Conservation (phyloP, 192 early-diverging fungal genomes). For the Diversispora eburnea region DNA sequence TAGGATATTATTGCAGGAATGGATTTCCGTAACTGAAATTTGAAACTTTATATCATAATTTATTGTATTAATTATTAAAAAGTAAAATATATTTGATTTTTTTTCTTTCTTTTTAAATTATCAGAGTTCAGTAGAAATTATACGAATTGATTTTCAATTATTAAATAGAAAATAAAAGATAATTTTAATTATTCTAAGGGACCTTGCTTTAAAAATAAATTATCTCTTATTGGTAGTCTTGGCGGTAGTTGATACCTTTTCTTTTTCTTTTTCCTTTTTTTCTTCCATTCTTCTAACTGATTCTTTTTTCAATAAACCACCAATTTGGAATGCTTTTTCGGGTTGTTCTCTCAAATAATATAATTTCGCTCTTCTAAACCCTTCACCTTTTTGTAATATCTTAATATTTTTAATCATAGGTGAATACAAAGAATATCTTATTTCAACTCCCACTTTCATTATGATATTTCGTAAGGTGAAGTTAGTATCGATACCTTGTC, state of each 20-base stretch:
- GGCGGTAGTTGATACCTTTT: too few relatives aligned
- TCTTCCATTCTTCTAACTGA: neutral
- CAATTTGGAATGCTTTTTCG: conserved; percentile 63
- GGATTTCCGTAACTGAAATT: conserved; percentile 11
- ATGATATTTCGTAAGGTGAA: conserved; percentile 78
- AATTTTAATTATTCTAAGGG: too few relatives aligned
- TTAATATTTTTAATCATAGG: conserved; percentile 73
- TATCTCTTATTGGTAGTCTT: too few relatives aligned
- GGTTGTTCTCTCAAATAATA: conserved; percentile 76
- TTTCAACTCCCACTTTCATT: conserved; percentile 72
- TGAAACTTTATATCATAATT: too few relatives aligned
- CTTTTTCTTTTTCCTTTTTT: too few relatives aligned
- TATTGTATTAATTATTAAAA: too few relatives aligned
- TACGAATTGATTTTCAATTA: too few relatives aligned
- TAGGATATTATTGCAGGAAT: conserved; percentile 25
- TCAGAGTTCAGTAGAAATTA: too few relatives aligned
- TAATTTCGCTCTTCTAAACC: conserved; percentile 69
- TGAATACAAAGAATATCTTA: conserved; percentile 70
- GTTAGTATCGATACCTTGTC: conserved; percentile 69
- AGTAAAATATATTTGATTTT: too few relatives aligned
- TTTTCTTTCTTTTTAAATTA: too few relatives aligned
- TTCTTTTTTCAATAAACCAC: conserved; percentile 33
- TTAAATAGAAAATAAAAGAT: too few relatives aligned
- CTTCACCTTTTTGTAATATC: conserved; percentile 53
- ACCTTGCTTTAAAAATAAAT: too few relatives aligned